Evolutionary conservation across 306 rosid genomes (phyloP).

Genomic region (Prunus campanulata): DNA sequence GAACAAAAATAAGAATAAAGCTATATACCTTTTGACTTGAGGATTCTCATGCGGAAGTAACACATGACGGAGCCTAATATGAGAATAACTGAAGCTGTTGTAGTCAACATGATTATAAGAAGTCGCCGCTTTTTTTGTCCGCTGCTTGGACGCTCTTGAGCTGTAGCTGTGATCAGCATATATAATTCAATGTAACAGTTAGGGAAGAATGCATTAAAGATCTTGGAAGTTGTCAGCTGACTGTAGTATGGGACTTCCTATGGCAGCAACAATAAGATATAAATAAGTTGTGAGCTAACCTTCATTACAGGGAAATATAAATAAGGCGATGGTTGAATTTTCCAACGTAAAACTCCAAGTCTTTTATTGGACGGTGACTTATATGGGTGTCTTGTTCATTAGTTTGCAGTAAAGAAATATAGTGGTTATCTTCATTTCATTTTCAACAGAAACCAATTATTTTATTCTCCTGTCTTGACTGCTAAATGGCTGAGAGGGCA

Average conservation of each 20-base stretch:
- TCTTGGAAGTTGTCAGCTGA: background rate
- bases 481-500: too few relatives aligned
- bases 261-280: too few relatives aligned
- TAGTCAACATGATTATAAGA: background rate
- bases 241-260: too few relatives aligned
- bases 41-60: background rate
- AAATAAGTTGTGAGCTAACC: too few relatives aligned
- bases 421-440: background rate
- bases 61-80: background rate
- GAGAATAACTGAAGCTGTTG: background rate
- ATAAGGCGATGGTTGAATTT: too few relatives aligned
- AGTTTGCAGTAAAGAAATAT: background rate
- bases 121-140: background rate
- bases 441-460: background rate
- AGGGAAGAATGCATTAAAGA: too few relatives aligned
- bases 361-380: background rate
- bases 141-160: background rate
- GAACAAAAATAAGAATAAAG: background rate
- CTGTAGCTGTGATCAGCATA: background rate
- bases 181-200: background rate
- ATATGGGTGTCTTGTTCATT: background rate
- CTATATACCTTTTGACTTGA: slow-evolving; percentile 10
- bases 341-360: too few relatives aligned
- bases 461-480: background rate
- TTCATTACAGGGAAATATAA: too few relatives aligned